Percentiles rank a stretch among this genome's conserved stretches.
Evolutionary conservation across 257 asterid species (phyloP).

Genomic region (Verbena officinalis): DNA sequence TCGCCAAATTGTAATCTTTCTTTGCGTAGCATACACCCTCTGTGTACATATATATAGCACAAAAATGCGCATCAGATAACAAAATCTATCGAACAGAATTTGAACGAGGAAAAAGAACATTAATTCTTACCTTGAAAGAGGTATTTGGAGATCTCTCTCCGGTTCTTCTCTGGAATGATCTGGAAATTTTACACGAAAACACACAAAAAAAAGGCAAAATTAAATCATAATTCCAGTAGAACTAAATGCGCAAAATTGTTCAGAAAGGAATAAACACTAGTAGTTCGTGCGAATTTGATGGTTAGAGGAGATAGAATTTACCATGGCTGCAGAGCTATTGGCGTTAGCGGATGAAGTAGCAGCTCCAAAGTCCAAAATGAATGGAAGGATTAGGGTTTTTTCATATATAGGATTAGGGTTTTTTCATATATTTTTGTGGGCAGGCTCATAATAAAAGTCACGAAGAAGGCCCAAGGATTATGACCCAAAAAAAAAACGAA

Average conservation of each 20-base stretch:
- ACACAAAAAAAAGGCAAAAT: neutral
- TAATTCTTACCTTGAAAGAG: slow-evolving; percentile 72
- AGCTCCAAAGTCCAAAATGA: slow-evolving; percentile 21
- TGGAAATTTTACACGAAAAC: slow-evolving; percentile 25
- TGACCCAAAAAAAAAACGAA: no score
- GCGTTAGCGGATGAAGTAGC: slow-evolving; percentile 21
- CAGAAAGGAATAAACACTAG: no score
- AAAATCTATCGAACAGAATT: neutral
- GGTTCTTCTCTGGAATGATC: slow-evolving; percentile 87
- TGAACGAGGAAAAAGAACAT: neutral
- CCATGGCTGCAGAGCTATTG: slow-evolving; percentile 52
- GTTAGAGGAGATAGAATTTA: slow-evolving; percentile 6
- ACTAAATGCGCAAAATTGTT: neutral
- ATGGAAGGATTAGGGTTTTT: slow-evolving; percentile 26
- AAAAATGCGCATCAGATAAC: slow-evolving; percentile 14
- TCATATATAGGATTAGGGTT: no score
- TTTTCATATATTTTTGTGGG: slow-evolving; percentile 4
- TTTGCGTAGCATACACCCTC: slow-evolving; percentile 96
- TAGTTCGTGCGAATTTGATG: neutral
- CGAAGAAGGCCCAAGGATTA: neutral
- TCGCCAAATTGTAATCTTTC: slow-evolving; percentile 84
- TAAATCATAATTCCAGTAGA: neutral
- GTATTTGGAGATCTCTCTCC: slow-evolving; percentile 94
- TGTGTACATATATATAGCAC: slow-evolving; percentile 11
- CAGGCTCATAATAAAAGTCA: slow-evolving; percentile 19